A percentile compares a stretch with the other conserved stretches of the same genome.
Conservation (phyloP, 306 rosid species). For the Astragalus membranaceus region DNA sequence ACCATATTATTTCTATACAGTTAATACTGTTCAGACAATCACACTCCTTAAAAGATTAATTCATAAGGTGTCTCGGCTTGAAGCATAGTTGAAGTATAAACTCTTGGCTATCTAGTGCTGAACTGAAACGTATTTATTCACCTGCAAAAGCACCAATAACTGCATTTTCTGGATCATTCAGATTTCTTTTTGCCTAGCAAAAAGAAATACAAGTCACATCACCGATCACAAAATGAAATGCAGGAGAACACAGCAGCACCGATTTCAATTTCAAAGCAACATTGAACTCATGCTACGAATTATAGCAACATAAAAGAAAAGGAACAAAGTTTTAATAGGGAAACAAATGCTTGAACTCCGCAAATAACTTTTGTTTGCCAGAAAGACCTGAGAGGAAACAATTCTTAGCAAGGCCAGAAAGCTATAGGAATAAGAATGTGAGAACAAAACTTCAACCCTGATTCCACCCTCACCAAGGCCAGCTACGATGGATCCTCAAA, state of each 20-base stretch:
- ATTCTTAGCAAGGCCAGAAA: not conserved
- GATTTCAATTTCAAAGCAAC: not conserved
- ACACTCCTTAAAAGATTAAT: not conserved
- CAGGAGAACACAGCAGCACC: constrained; percentile 1
- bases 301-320: not conserved
- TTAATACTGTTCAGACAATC: not conserved
- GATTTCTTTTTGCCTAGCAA: constrained; percentile 70
- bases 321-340: not conserved
- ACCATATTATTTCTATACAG: not conserved
- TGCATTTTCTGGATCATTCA: constrained; percentile 89
- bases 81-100: not conserved
- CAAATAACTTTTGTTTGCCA: not conserved
- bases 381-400: not conserved
- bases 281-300: not conserved
- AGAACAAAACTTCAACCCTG: too few species aligned
- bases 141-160: constrained; percentile 96
- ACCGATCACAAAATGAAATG: constrained; percentile 12
- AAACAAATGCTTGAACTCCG: not conserved
- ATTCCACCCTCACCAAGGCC: too few species aligned
- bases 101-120: not conserved
- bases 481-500: too few species aligned
- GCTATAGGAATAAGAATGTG: too few species aligned
- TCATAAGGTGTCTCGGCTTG: not conserved
- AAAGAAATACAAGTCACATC: constrained; percentile 20
- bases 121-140: constrained; percentile 20